These are phyloP conservation scores for Secale cereale DNA, from an alignment of 176 grass and related monocot genomes.

Conservation along the genomic window DNA sequence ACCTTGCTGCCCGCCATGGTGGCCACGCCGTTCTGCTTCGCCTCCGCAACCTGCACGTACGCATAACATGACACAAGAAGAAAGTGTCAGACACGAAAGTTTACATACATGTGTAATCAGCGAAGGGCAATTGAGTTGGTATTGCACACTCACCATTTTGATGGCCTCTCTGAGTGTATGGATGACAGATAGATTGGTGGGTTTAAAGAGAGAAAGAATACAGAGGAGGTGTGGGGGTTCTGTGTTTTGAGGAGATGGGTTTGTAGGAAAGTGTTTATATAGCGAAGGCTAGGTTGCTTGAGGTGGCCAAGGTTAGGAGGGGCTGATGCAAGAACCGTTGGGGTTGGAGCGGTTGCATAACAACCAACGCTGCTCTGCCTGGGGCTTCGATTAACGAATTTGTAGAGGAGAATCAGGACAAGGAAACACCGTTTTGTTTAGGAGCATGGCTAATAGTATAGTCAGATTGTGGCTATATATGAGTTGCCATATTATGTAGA, in stretches of 20 bases:
- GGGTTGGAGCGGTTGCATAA: slow-evolving; percentile 33
- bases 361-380: slow-evolving; percentile 10
- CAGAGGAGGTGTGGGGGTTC: not conserved
- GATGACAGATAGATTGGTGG: not conserved
- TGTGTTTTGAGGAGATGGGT: slow-evolving; percentile 5
- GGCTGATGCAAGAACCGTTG: slow-evolving; percentile 35
- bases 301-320: not conserved
- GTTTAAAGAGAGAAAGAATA: not conserved
- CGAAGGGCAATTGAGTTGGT: not conserved
- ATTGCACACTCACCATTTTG: slow-evolving; percentile 33
- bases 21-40: slow-evolving; percentile 23
- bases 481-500: too few relatives aligned
- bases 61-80: not conserved
- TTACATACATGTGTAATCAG: not conserved
- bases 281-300: not conserved
- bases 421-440: not conserved
- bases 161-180: not conserved
- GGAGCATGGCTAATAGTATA: too few relatives aligned
- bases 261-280: not conserved
- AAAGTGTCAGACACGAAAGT: not conserved
- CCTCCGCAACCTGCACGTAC: slow-evolving; percentile 41
- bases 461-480: too few relatives aligned
- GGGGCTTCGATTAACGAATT: not conserved
- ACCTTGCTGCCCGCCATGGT: not conserved
- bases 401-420: not conserved